Evolutionary conservation across 2,329 filamentous ascomycete species (phyloP), one percentile per base, ranked within the genome.

Genomic region (Trichoderma atroviride): DNA sequence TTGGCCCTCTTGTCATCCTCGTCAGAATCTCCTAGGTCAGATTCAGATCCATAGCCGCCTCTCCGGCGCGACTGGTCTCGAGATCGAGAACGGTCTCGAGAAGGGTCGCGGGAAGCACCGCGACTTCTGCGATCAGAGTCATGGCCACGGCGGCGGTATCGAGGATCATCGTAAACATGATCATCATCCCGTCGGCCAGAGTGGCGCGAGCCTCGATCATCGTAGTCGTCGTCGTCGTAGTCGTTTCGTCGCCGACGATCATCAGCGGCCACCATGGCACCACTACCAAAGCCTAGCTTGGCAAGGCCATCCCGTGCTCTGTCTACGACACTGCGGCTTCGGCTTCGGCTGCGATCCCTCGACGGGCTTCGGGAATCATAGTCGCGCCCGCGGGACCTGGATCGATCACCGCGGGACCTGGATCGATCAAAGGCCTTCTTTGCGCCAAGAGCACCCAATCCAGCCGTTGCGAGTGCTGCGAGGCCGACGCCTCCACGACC

Each of bases 281-380:
- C 84, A 66, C 80, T 85, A 63, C 87, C 87, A 40, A 91, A 79
- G 59, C 88, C 88, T 16, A 91, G 80, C 76, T 87, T 89, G 73
- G 88, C 87, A 47, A 91, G 81, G 66, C 87, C 83, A 70, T 87
- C 87, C 68, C 88, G 86, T 24, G 88, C 87, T 65, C 82, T 82
- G 75, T 90, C 88, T 10, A 89, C 87, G n/a, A 90, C 84, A 76
- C 88, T 90, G 71, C 88, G 87, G 81, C 88, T 90, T 72, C 88
- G 86, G 79, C 87, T 83, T 69, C 81, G 78, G 27, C 76, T 86
- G 60, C 85, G 83, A 71, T 84, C 81, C 3, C 82, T 82, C 1
- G 82, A 83, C 2, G 81, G 81, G 72, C 80, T 82, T 63, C 78
- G 76, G 0, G 79, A 81, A 70, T 84, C 82, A 65, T 74, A 73